Conservation (phyloP, 169 alveolate species). For the Fabrea salina region DNA sequence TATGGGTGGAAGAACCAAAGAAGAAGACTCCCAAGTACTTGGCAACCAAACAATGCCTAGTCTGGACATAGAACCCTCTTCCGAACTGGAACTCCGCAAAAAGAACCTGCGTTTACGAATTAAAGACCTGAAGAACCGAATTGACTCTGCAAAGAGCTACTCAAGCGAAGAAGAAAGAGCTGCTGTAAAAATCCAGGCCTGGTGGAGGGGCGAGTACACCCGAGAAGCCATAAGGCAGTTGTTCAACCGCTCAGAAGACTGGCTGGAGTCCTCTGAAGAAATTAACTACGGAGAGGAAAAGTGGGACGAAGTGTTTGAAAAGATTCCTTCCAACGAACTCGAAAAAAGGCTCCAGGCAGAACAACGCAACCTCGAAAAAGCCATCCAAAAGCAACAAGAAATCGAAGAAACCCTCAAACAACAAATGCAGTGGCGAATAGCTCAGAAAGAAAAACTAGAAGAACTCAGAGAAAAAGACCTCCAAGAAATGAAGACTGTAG, state of each 20-base stretch:
- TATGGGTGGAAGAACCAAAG: not conserved
- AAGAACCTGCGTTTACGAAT: not conserved
- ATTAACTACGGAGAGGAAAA: not conserved
- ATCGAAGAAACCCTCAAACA: not conserved
- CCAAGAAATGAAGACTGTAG: slow-evolving; percentile 5
- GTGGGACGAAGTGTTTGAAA: not conserved
- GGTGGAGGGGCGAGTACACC: not conserved
- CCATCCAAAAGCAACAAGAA: not conserved
- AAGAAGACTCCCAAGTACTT: not conserved
- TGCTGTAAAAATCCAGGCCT: slow-evolving; percentile 24
- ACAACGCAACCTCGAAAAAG: not conserved
- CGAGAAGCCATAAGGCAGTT: not conserved
- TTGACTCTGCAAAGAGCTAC: not conserved
- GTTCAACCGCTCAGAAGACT: slow-evolving; percentile 3
- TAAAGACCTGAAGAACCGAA: not conserved
- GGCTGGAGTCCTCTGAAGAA: not conserved
- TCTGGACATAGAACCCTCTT: not conserved
- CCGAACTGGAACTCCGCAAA: not conserved
- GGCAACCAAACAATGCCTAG: not conserved
- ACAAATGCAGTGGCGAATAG: not conserved
- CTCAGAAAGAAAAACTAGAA: not conserved
- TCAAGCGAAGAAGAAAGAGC: not conserved
- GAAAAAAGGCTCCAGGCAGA: not conserved
- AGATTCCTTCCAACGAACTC: not conserved
- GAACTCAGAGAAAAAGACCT: slow-evolving; percentile 13